Conservation (phyloP, 2,329 filamentous ascomycete genomes). For the Apiospora phragmitis region DNA sequence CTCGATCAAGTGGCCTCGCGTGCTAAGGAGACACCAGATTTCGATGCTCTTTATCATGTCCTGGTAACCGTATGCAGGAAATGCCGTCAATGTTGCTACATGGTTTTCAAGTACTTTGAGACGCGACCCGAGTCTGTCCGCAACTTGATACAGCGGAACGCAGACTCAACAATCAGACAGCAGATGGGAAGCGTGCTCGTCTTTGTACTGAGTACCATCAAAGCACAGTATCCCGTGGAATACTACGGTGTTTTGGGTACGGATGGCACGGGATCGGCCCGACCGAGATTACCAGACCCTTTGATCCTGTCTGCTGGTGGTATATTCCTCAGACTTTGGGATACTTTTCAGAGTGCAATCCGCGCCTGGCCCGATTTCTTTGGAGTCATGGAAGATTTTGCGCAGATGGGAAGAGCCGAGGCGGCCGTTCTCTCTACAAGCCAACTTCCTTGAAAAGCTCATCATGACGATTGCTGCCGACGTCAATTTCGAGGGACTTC, state of each 20-base stretch:
- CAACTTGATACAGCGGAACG: slow-evolving; percentile 64
- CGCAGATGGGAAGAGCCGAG: slow-evolving; percentile 60
- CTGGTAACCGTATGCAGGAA: slow-evolving; percentile 47
- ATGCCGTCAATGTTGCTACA: slow-evolving; percentile 56
- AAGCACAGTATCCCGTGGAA: slow-evolving; percentile 43
- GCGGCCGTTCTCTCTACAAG: slow-evolving; percentile 58
- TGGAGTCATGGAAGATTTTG: slow-evolving; percentile 66
- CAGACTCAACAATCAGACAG: slow-evolving; percentile 55
- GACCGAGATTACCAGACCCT: slow-evolving; percentile 28
- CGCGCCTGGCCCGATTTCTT: slow-evolving; percentile 80
- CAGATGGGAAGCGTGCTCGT: slow-evolving; percentile 54
- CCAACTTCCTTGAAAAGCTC: slow-evolving; percentile 59
- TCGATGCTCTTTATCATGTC: slow-evolving; percentile 54
- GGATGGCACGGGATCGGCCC: slow-evolving; percentile 30
- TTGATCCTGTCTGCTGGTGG: slow-evolving; percentile 35
- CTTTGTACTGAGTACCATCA: slow-evolving; percentile 53
- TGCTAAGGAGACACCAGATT: slow-evolving; percentile 66
- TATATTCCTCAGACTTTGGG: slow-evolving; percentile 60
- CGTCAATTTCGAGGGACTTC: slow-evolving; percentile 44
- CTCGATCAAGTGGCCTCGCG: slow-evolving; percentile 76
- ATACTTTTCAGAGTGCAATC: slow-evolving; percentile 59
- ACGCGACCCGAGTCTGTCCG: slow-evolving; percentile 58
- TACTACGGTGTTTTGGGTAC: slow-evolving; percentile 43
- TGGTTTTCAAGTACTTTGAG: slow-evolving; percentile 63
- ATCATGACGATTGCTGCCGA: slow-evolving; percentile 65